Conservation (phyloP, 2,329 filamentous ascomycete species). For the Penicillium griseofulvum region DNA sequence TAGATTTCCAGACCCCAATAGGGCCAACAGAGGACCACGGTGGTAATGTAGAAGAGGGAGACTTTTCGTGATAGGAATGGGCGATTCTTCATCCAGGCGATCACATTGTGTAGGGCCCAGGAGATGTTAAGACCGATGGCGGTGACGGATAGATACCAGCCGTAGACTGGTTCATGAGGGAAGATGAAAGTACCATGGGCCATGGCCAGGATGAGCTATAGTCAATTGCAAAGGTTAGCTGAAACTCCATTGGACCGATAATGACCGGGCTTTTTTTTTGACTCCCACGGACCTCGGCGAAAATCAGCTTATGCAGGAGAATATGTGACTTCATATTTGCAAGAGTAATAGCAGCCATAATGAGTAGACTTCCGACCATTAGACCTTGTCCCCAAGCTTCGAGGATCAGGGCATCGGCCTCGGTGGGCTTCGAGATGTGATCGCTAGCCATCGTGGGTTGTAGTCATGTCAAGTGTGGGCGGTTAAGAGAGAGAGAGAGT, state of each 20-base stretch:
- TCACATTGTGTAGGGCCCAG: constrained; percentile 64
- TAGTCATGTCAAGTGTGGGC: constrained; percentile 1
- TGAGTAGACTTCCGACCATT: constrained; percentile 50
- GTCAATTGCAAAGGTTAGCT: neutral
- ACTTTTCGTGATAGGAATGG: constrained; percentile 55
- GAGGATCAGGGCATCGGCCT: constrained; percentile 38
- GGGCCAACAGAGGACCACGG: constrained; percentile 58
- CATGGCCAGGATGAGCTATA: constrained; percentile 55
- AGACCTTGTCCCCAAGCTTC: constrained; percentile 52
- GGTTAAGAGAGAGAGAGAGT: neutral
- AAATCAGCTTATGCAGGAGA: constrained; percentile 52
- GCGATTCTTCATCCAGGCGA: constrained; percentile 65
- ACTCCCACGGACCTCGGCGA: constrained; percentile 43
- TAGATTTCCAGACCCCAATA: constrained; percentile 66
- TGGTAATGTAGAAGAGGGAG: constrained; percentile 58
- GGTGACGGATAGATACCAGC: constrained; percentile 62
- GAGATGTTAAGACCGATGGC: constrained; percentile 62
- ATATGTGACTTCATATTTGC: constrained; percentile 51
- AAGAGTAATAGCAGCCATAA: constrained; percentile 50
- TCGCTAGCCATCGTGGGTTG: constrained; percentile 11
- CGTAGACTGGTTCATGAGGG: constrained; percentile 54
- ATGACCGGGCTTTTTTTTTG: no score
- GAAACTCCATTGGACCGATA: neutral
- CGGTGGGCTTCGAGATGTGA: constrained; percentile 21
- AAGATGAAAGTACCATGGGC: constrained; percentile 62